phyloP scores from a whole-genome alignment of 2,329 filamentous ascomycete genomes.

The Aspergillus sclerotialis region DNA sequence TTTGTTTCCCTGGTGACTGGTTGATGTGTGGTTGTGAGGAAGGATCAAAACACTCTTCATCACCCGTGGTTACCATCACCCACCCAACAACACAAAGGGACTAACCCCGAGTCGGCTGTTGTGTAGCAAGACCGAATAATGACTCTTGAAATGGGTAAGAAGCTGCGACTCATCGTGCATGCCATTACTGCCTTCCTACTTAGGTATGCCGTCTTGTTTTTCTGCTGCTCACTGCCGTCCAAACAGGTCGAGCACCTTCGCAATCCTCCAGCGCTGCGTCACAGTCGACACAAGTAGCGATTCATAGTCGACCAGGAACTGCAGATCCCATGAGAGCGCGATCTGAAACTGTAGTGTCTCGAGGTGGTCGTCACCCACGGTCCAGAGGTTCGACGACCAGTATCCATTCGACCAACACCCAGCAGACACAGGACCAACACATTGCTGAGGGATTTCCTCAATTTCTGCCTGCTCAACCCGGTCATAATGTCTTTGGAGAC shows the following conservation, averaged over 20 bases:
- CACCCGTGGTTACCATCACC: constrained; percentile 19
- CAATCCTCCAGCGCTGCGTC: constrained; percentile 31
- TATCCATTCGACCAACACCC: constrained; percentile 41
- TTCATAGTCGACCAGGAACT: constrained; percentile 34
- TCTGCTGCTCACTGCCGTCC: constrained; percentile 8
- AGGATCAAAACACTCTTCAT: constrained; percentile 24
- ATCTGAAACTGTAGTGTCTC: constrained; percentile 34
- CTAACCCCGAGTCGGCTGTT: constrained; percentile 9
- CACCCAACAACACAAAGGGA: constrained; percentile 15
- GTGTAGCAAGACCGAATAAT: constrained; percentile 15
- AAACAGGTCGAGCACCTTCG: constrained; percentile 29
- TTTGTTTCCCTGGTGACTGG: constrained; percentile 11
- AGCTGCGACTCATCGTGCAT: constrained; percentile 10
- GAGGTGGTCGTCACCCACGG: constrained; percentile 34
- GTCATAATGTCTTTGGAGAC: constrained; percentile 29
- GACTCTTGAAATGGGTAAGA: constrained; percentile 28
- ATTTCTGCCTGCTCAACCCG: constrained; percentile 31
- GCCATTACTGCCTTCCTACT: constrained; percentile 3
- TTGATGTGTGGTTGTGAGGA: constrained; percentile 14
- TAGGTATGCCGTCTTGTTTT: constrained; percentile 4
- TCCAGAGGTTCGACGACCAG: constrained; percentile 42
- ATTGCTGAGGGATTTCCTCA: constrained; percentile 32
- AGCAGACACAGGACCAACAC: constrained; percentile 37
- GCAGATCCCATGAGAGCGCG: constrained; percentile 35
- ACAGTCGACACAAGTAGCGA: constrained; percentile 30